Percentiles rank a stretch among this genome's conserved stretches.
Conservation (phyloP, 257 asterid species). For the Mitragyna speciosa region DNA sequence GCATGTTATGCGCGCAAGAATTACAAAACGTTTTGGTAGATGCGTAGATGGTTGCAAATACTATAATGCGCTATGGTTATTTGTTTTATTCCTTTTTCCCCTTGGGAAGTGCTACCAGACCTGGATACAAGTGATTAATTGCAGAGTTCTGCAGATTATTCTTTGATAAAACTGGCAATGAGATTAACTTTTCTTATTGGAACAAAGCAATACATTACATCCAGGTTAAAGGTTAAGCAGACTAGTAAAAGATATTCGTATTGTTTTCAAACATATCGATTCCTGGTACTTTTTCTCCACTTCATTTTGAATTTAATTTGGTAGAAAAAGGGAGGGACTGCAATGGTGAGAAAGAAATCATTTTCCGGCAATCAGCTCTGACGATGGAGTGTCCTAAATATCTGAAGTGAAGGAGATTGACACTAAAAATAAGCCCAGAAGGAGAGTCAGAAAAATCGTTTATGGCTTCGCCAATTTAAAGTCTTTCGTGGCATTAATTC, state of each 20-base stretch:
- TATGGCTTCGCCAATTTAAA: neutral
- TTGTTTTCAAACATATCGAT: neutral
- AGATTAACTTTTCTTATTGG: neutral
- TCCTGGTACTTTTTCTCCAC: neutral
- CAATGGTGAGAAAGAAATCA: too few relatives aligned
- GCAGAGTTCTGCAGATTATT: neutral
- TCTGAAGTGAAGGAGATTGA: too few relatives aligned
- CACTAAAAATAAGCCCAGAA: too few relatives aligned
- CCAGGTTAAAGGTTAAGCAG: neutral
- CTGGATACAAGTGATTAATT: too few relatives aligned
- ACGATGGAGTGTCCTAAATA: too few relatives aligned
- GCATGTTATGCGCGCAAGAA: neutral
- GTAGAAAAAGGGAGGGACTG: neutral
- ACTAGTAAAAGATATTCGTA: neutral
- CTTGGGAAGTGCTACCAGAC: neutral
- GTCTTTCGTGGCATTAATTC: conserved; percentile 6
- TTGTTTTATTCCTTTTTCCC: neutral
- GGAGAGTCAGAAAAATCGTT: too few relatives aligned
- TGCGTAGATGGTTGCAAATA: neutral
- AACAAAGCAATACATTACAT: neutral
- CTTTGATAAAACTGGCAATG: neutral
- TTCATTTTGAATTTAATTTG: too few relatives aligned
- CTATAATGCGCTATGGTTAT: neutral
- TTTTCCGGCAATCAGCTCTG: neutral
- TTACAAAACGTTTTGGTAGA: neutral